phyloP scores from a whole-genome alignment of 2,329 filamentous ascomycete genomes.

The Colletotrichum camelliae region DNA sequence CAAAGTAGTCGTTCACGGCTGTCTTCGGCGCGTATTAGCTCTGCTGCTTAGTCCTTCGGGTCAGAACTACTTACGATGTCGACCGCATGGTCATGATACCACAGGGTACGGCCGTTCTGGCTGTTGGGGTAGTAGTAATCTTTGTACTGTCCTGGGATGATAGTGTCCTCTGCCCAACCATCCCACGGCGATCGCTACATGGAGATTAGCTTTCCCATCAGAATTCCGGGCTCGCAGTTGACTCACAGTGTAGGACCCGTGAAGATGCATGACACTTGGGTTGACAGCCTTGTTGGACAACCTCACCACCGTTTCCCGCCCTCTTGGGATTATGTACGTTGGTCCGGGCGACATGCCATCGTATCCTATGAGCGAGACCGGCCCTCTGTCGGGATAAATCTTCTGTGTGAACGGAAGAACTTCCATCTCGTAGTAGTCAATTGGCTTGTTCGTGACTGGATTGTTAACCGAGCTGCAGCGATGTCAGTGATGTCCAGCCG shows the following conservation, averaged over 20 bases:
- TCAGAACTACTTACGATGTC: conserved; percentile 28
- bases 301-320: conserved; percentile 57
- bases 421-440: background rate
- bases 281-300: conserved; percentile 54
- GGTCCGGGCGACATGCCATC: conserved; percentile 61
- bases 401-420: conserved; percentile 16
- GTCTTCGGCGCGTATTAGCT: conserved; percentile 35
- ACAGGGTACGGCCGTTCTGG: conserved; percentile 57
- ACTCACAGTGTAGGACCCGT: conserved; percentile 51
- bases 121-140: conserved; percentile 68
- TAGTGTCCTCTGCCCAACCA: conserved; percentile 60
- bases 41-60: too few species aligned
- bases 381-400: conserved; percentile 39
- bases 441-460: background rate
- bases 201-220: background rate
- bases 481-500: background rate
- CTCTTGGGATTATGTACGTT: conserved; percentile 52
- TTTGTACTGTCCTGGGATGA: conserved; percentile 58
- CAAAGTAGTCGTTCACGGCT: conserved; percentile 59
- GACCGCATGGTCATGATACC: conserved; percentile 60
- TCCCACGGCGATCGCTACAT: conserved; percentile 28
- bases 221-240: background rate
- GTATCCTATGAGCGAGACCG: conserved; percentile 48
- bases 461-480: conserved; percentile 11
- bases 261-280: conserved; percentile 56